phyloP scores from a whole-genome alignment of 371 early-diverging fungal species.

The Mortierella sp. region DNA sequence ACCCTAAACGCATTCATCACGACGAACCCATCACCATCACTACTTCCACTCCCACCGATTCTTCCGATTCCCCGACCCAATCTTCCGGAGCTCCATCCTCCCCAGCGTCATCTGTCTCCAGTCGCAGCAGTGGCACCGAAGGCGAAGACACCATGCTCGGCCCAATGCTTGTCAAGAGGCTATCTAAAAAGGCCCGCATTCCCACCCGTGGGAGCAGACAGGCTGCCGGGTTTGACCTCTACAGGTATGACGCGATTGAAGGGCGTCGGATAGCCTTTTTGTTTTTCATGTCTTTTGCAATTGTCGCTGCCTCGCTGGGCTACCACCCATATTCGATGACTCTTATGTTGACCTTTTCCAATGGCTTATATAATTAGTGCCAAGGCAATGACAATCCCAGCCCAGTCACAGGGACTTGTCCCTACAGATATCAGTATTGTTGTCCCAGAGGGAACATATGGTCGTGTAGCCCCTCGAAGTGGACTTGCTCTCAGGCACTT shows the following conservation, averaged over 20 bases:
- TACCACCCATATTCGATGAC: no score
- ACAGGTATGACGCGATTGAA: constrained; percentile 67
- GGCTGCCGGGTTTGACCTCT: constrained; percentile 98
- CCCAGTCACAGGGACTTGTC: constrained; percentile 80
- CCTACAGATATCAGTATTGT: constrained; percentile 88
- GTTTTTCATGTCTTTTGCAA: no score
- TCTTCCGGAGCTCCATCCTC: background rate
- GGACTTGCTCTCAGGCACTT: constrained; percentile 94
- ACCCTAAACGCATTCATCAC: constrained; percentile 16
- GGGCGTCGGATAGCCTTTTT: background rate
- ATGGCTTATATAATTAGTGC: constrained; percentile 61
- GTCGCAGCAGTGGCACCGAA: background rate
- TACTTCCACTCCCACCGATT: background rate
- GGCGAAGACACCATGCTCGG: constrained; percentile 26
- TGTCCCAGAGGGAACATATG: constrained; percentile 91
- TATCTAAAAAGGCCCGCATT: constrained; percentile 77
- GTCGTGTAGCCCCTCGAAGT: constrained; percentile 95
- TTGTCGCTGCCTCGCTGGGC: no score
- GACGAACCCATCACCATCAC: background rate
- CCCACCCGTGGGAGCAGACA: constrained; percentile 84
- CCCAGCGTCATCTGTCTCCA: background rate
- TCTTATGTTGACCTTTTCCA: no score
- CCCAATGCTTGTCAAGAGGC: constrained; percentile 66
- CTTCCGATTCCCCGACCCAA: background rate
- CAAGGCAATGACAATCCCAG: constrained; percentile 75